These are phyloP conservation scores for Coemansia sp. DNA, from an alignment of 192 early-diverging fungal species.

Conservation along the genomic window DNA sequence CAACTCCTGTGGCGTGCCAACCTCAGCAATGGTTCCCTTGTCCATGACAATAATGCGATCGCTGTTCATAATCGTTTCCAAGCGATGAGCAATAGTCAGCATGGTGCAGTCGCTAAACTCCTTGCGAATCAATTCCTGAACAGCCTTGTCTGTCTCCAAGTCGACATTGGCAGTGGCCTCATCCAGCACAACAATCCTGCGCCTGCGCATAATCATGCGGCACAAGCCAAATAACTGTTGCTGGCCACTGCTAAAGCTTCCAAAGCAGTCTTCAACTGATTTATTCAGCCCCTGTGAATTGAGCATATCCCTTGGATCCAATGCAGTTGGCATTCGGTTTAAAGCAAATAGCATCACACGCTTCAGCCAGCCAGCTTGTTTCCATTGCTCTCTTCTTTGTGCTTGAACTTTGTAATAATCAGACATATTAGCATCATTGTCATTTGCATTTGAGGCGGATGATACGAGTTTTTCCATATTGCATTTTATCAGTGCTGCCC, in stretches of 20 bases:
- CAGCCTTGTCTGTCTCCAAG: constrained; percentile 18
- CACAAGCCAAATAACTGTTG: constrained; percentile 69
- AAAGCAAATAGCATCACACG: constrained; percentile 2
- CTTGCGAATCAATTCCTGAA: constrained; percentile 47
- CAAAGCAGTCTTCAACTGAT: neutral
- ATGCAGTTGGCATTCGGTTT: neutral
- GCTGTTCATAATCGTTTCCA: constrained; percentile 68
- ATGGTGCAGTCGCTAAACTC: constrained; percentile 53
- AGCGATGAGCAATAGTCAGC: constrained; percentile 70
- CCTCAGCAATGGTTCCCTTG: constrained; percentile 64
- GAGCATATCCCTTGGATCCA: neutral
- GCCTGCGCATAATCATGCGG: constrained; percentile 59
- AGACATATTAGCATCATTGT: neutral
- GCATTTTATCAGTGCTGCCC: constrained; percentile 24
- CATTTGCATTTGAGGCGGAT: neutral
- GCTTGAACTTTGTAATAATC: neutral
- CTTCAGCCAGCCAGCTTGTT: constrained; percentile 1
- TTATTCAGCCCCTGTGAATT: neutral
- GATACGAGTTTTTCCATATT: neutral
- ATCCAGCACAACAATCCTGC: constrained; percentile 21
- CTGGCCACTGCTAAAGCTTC: constrained; percentile 50
- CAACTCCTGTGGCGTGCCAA: constrained; percentile 60
- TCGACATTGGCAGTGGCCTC: constrained; percentile 54
- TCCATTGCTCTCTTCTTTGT: constrained; percentile 10
- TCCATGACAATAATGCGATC: constrained; percentile 74